Percentiles rank a stretch among this genome's conserved stretches.
Conservation (phyloP, 192 early-diverging fungal genomes). For the Coemansia sp. region DNA sequence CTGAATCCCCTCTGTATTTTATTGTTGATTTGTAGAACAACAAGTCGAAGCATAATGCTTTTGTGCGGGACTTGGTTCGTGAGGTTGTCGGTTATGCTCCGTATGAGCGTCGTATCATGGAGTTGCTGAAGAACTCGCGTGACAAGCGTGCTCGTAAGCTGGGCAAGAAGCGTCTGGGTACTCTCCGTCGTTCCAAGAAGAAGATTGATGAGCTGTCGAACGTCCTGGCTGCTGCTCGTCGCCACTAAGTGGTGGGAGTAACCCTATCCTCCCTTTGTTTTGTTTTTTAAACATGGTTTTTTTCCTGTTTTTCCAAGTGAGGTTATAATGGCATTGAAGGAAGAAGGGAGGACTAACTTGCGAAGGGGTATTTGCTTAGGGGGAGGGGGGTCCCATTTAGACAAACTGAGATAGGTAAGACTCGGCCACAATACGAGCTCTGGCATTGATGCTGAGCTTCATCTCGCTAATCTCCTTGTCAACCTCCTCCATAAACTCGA, state of each 20-base stretch:
- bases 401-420: conserved; percentile 54
- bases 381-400: background rate
- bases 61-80: conserved; percentile 91
- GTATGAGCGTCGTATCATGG: conserved; percentile 99
- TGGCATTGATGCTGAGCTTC: conserved; percentile 90
- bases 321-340: background rate
- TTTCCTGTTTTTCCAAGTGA: conserved; percentile 1
- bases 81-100: conserved; percentile 97
- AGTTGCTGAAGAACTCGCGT: conserved; percentile 99
- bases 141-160: conserved; percentile 99
- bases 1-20: background rate
- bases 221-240: conserved; percentile 92
- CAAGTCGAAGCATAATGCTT: conserved; percentile 73
- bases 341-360: background rate
- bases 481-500: conserved; percentile 99
- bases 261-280: background rate
- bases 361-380: background rate
- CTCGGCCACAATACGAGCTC: conserved; percentile 86
- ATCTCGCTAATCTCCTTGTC: conserved; percentile 99
- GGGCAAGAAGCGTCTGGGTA: conserved; percentile 96
- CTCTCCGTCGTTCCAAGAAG: conserved; percentile 92
- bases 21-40: conserved; percentile 40
- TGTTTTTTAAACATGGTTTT: background rate
- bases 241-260: conserved; percentile 36
- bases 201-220: conserved; percentile 97